Conservation (phyloP, 495 filamentous ascomycete genomes). For the Acidiella bohemica region DNA sequence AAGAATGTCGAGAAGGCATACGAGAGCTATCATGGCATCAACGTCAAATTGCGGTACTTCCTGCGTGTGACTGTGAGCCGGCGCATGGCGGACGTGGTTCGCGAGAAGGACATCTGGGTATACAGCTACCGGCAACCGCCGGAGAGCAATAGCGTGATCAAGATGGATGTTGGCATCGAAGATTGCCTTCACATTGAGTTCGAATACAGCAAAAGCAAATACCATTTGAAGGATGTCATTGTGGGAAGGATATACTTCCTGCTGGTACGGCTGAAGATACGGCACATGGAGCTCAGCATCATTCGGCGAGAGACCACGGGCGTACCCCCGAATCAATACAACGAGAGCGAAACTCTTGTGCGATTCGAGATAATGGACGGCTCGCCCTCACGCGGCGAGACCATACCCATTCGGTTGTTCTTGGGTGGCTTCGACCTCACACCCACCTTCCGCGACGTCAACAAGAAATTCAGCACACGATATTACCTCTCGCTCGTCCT, state of each 20-base stretch:
- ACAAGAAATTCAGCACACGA: constrained; percentile 98
- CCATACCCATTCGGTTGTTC: constrained; percentile 95
- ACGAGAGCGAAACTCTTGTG: constrained; percentile 96
- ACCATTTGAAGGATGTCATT: constrained; percentile 98
- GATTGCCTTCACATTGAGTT: constrained; percentile 99
- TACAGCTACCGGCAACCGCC: constrained; percentile 98
- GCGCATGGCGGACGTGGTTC: constrained; percentile 92
- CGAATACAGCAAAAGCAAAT: constrained; percentile 97
- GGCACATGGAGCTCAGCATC: constrained; percentile 98
- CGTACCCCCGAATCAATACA: constrained; percentile 98
- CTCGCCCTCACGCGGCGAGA: constrained; percentile 75
- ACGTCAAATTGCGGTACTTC: constrained; percentile 97
- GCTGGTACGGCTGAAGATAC: constrained; percentile 95
- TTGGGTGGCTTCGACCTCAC: constrained; percentile 96
- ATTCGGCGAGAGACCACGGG: constrained; percentile 95
- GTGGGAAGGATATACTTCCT: constrained; percentile 98
- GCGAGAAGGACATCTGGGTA: constrained; percentile 99
- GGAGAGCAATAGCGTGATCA: constrained; percentile 95
- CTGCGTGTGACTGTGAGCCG: constrained; percentile 91
- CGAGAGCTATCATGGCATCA: constrained; percentile 99
- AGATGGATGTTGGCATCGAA: constrained; percentile 99
- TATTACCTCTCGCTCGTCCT: constrained; percentile 90
- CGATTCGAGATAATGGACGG: constrained; percentile 99
- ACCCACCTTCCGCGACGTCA: constrained; percentile 97
- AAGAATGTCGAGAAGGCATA: constrained; percentile 99